These are phyloP conservation scores for Drechslerella stenobrocha DNA, from an alignment of 2,329 filamentous ascomycete species.

Conservation along the genomic window DNA sequence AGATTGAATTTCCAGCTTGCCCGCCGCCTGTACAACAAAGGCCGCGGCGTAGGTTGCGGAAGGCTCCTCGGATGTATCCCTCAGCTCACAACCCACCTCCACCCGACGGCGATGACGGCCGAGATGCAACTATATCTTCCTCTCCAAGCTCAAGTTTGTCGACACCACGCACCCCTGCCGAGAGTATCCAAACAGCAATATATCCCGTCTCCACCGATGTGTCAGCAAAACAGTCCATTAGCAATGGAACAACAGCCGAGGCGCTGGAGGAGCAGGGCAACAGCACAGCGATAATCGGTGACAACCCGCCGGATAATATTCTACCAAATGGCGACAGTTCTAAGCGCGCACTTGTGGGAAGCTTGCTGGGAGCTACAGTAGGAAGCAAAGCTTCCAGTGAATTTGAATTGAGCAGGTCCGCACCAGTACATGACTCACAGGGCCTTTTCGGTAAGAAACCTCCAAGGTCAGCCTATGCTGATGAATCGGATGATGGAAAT, in stretches of 20 bases:
- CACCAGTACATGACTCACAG: conserved; percentile 15
- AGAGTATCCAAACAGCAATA: conserved; percentile 7
- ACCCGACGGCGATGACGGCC: conserved; percentile 23
- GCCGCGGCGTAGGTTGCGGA: conserved; percentile 37
- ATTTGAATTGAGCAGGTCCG: not conserved
- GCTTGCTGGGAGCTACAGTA: not conserved
- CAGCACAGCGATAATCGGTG: not conserved
- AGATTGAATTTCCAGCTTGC: conserved; percentile 44
- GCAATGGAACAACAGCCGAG: not conserved
- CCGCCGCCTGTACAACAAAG: conserved; percentile 27
- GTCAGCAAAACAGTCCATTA: too few species aligned
- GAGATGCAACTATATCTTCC: conserved; percentile 27
- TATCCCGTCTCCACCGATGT: not conserved
- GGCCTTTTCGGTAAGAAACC: conserved; percentile 15
- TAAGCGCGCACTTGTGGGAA: conserved; percentile 1
- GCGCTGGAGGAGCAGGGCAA: not conserved
- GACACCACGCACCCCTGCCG: conserved; percentile 3
- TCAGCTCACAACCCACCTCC: conserved; percentile 21
- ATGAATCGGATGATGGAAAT: conserved; percentile 20
- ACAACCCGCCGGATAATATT: not conserved
- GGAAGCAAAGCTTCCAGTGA: not conserved
- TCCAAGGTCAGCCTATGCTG: not conserved
- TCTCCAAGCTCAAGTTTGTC: conserved; percentile 16
- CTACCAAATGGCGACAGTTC: conserved; percentile 12
- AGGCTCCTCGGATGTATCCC: conserved; percentile 37